Percentiles rank a stretch among this genome's conserved stretches.
These are phyloP conservation scores for Cercospora sp. DNA, from an alignment of 2,329 filamentous ascomycete genomes.

Conservation along the genomic window DNA sequence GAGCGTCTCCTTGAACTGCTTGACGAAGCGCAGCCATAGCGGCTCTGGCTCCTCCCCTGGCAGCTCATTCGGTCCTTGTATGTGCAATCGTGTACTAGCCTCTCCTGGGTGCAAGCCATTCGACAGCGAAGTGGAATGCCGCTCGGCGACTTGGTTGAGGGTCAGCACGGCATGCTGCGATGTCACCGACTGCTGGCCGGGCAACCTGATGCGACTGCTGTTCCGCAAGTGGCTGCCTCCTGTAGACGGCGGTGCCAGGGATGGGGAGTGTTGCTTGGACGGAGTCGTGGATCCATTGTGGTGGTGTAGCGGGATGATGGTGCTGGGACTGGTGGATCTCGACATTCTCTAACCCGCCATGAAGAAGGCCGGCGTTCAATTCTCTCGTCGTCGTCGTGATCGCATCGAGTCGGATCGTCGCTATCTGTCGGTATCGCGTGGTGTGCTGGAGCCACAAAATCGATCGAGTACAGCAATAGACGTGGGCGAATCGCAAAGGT, in stretches of 20 bases:
- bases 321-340: constrained; percentile 56
- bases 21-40: constrained; percentile 89
- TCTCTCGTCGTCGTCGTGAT: constrained; percentile 12
- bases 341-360: constrained; percentile 59
- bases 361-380: constrained; percentile 20
- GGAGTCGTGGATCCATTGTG: constrained; percentile 47
- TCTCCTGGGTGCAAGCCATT: constrained; percentile 79
- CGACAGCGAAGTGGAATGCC: constrained; percentile 77
- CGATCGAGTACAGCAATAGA: background rate
- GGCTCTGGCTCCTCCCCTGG: constrained; percentile 92
- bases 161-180: constrained; percentile 65
- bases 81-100: constrained; percentile 74
- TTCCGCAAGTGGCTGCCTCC: constrained; percentile 32
- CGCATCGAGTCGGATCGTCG: constrained; percentile 1
- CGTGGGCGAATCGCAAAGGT: constrained; percentile 3
- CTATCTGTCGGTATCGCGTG: background rate
- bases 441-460: background rate
- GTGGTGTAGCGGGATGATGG: constrained; percentile 55
- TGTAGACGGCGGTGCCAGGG: constrained; percentile 11
- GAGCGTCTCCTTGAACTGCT: constrained; percentile 94
- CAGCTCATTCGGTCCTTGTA: constrained; percentile 89
- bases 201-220: constrained; percentile 34
- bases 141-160: constrained; percentile 74
- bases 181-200: constrained; percentile 47
- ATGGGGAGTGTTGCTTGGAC: constrained; percentile 15